Evolutionary conservation across 2,329 filamentous ascomycete genomes (phyloP), one percentile per base, ranked within the genome.

Genomic region (Cercospora zeae-maydis): DNA sequence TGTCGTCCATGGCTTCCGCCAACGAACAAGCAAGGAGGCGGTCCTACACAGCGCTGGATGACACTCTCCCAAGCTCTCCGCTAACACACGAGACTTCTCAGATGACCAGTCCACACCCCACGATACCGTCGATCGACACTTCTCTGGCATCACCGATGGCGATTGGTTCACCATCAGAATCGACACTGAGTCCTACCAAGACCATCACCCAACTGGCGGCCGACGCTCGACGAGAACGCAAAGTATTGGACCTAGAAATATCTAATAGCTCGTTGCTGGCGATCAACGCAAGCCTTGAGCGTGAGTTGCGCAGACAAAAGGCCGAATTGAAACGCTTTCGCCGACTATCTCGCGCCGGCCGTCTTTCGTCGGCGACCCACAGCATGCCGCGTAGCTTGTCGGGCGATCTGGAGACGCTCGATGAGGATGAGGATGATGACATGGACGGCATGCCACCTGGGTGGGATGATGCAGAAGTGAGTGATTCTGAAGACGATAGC

Each of bases 181-280:
- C 57, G 19, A 71, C 69, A 70, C 73, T 66, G 59, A 79, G 61
- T 69, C 77, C 63, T 60, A 75, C 66, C 63, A 78, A 71, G 60
- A 82, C 86, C 7, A 80, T 89, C 65, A 90, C 86, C 65, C 92
- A 96, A 64, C 82, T 92, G 6, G 92, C 95, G 10, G 85, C 89
- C n/a, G 95, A 92, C 74, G 95, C 95, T 13, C 86, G 95, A 31
- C 86, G 92, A 36, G 95, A 98, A 76, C 86, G 95, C 65, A 99
- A 98, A 79, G 93, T 99, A 0, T 85, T 98, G 69, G 95, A 99
- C 75, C 81, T 99, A 5, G 92, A 99, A 75, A 99, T 99, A 67
- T 96, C 90, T 60, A 99, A 99, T 73, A 95, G 92, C 1, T 97
- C 93, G 1, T 83, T 99, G 2, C 85, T 96, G 61, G 95, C 95